Evolutionary conservation across 768 basidiomycete genomes (phyloP).

Genomic region (Coprinopsis strossmayeri): DNA sequence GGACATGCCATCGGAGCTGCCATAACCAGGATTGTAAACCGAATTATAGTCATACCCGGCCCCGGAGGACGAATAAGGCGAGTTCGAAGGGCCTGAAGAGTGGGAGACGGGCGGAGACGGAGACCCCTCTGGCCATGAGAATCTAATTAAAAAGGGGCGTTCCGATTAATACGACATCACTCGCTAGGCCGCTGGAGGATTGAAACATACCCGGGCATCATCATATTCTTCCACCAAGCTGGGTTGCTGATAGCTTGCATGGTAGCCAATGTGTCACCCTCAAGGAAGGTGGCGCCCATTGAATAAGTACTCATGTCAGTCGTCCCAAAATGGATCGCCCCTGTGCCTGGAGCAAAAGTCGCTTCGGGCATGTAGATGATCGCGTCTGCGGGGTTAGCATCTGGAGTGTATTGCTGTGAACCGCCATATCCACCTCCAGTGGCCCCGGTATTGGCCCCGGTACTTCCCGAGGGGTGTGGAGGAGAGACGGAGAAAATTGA

Average conservation of each 20-base stretch:
- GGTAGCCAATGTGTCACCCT: conserved; percentile 53
- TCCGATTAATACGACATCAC: background rate
- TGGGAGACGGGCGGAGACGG: conserved; percentile 24
- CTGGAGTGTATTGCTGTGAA: conserved; percentile 1
- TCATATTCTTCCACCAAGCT: conserved; percentile 71
- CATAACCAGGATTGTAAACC: too few relatives aligned
- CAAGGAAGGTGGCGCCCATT: conserved; percentile 29
- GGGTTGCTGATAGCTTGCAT: conserved; percentile 71
- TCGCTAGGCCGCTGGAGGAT: background rate
- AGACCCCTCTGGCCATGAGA: conserved; percentile 31
- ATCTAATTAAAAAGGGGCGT: conserved; percentile 17
- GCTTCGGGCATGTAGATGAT: conserved; percentile 40
- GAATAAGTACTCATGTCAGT: conserved; percentile 28
- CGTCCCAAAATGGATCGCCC: conserved; percentile 35
- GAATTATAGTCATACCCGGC: background rate
- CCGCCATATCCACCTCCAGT: conserved; percentile 12
- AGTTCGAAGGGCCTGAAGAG: conserved; percentile 9
- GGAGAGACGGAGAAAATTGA: conserved; percentile 23
- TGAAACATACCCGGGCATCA: conserved; percentile 72
- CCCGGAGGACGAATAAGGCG: background rate
- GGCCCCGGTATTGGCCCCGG: background rate
- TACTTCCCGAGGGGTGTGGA: too few relatives aligned
- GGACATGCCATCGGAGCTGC: conserved; percentile 9
- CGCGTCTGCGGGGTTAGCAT: background rate
- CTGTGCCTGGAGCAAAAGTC: conserved; percentile 34